Evolutionary conservation across 2,329 filamentous ascomycete species (phyloP).

Genomic region (Fusarium sp.): DNA sequence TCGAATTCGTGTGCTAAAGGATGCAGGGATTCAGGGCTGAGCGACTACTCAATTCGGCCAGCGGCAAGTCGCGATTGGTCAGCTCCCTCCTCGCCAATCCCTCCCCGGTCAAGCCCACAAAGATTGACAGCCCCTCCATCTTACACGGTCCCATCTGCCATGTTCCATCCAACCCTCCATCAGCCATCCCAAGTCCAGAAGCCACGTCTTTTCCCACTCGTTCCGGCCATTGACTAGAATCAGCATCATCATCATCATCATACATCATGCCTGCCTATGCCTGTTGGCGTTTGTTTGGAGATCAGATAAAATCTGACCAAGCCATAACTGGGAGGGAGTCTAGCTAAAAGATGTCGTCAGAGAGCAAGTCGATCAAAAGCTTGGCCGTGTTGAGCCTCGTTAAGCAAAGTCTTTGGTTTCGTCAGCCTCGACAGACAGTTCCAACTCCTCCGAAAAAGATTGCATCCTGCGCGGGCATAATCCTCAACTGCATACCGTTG

Average conservation of each 20-base stretch:
- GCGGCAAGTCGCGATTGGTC: slow-evolving; percentile 39
- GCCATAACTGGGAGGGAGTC: not conserved
- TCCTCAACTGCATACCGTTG: slow-evolving; percentile 1
- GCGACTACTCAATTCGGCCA: slow-evolving; percentile 44
- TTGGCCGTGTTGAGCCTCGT: not conserved
- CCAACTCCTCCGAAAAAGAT: not conserved
- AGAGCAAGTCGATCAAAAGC: not conserved
- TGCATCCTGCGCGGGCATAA: not conserved
- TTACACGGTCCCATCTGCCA: slow-evolving; percentile 10
- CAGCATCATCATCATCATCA: slow-evolving; percentile 16
- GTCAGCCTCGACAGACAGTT: not conserved
- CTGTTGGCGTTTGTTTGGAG: not conserved
- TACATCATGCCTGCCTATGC: not conserved
- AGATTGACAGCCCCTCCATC: slow-evolving; percentile 32
- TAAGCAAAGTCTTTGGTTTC: not conserved
- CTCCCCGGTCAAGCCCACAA: slow-evolving; percentile 35
- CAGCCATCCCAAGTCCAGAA: slow-evolving; percentile 11
- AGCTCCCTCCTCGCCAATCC: slow-evolving; percentile 25
- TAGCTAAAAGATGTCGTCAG: not conserved
- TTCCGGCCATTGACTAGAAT: slow-evolving; percentile 6
- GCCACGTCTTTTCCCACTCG: slow-evolving; percentile 15
- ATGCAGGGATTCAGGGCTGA: slow-evolving; percentile 34
- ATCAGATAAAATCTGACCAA: not conserved
- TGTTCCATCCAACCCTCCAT: slow-evolving; percentile 9
- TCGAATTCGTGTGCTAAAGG: slow-evolving; percentile 11